A percentile compares a stretch with the other conserved stretches of the same genome.
Conservation (phyloP, 2,329 filamentous ascomycete genomes). For the Esteya vermicola region DNA sequence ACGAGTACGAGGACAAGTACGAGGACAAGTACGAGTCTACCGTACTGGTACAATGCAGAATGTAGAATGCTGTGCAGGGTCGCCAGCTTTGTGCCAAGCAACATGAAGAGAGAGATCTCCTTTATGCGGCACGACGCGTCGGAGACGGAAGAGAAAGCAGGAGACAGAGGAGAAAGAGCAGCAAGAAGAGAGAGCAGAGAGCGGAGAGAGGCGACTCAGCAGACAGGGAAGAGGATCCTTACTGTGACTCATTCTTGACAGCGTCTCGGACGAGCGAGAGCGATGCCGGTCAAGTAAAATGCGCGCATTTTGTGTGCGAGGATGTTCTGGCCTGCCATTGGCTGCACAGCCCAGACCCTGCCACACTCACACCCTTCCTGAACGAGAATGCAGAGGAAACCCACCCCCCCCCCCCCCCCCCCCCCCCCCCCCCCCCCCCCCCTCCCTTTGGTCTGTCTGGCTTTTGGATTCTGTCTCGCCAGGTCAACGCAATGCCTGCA, state of each 20-base stretch:
- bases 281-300: neutral
- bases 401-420: too few species aligned
- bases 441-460: neutral
- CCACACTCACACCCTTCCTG: too few species aligned
- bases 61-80: too few species aligned
- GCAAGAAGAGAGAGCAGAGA: neutral
- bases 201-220: neutral
- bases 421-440: neutral
- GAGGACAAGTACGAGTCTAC: neutral
- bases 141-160: too few species aligned
- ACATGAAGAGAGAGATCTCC: neutral
- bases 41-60: too few species aligned
- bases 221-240: neutral
- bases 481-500: too few species aligned
- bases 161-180: neutral
- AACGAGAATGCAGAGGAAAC: too few species aligned
- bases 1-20: neutral
- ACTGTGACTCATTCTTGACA: neutral
- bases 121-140: too few species aligned
- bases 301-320: too few species aligned
- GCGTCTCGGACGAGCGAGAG: neutral
- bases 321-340: neutral
- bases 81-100: too few species aligned
- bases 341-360: too few species aligned
- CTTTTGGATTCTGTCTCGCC: too few species aligned